Evolutionary conservation across 495 filamentous ascomycete species (phyloP).

Genomic region (Amorphotheca resinae): DNA sequence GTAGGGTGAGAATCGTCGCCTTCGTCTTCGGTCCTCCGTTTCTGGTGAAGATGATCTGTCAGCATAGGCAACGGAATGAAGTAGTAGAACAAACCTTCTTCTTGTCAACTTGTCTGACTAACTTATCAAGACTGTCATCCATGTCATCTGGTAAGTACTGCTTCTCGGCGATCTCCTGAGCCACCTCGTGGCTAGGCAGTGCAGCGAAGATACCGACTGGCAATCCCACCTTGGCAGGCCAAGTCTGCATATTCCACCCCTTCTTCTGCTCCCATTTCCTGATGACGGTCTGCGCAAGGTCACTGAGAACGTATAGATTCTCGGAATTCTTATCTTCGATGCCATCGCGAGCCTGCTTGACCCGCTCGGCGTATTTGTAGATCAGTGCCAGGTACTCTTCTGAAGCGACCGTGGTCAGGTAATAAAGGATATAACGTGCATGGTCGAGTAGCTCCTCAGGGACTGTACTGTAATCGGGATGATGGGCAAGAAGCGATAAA

Average conservation of each 20-base stretch:
- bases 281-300: conserved; percentile 74
- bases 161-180: conserved; percentile 73
- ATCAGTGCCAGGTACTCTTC: conserved; percentile 80
- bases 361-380: conserved; percentile 81
- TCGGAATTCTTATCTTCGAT: conserved; percentile 46
- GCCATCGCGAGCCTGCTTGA: conserved; percentile 80
- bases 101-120: conserved; percentile 31
- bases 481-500: conserved; percentile 79
- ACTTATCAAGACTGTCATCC: conserved; percentile 44
- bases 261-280: conserved; percentile 69
- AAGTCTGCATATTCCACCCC: conserved; percentile 67
- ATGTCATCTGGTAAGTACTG: conserved; percentile 72
- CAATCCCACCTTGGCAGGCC: conserved; percentile 67
- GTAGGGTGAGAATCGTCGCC: conserved; percentile 26
- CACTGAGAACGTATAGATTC: conserved; percentile 75
- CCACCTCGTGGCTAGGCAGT: conserved; percentile 62
- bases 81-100: conserved; percentile 30
- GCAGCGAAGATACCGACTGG: conserved; percentile 65
- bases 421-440: conserved; percentile 77
- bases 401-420: conserved; percentile 68
- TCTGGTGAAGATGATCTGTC: conserved; percentile 22
- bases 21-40: conserved; percentile 36
- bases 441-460: conserved; percentile 65
- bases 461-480: conserved; percentile 73
- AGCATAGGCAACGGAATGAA: too few species aligned